A percentile compares a stretch with the other conserved stretches of the same genome.
Evolutionary conservation across 805 yeast species (phyloP).

Genomic region (Ascoidea tarda): DNA sequence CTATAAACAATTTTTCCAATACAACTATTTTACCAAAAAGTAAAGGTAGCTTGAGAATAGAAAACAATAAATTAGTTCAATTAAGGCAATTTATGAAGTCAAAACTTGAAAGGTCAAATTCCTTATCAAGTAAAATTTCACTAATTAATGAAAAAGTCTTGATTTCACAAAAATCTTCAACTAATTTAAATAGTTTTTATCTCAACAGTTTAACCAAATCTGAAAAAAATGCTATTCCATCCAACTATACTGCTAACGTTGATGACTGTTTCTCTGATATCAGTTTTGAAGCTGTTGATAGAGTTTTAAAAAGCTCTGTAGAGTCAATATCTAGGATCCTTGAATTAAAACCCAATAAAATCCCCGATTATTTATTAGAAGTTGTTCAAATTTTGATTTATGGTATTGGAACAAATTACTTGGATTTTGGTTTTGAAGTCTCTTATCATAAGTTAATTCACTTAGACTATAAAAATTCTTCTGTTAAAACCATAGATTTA

Average conservation of each 20-base stretch:
- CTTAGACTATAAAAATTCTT: conserved; percentile 19
- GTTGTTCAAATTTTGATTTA: conserved; percentile 51
- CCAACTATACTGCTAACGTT: background rate
- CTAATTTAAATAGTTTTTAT: background rate
- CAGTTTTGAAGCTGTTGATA: conserved; percentile 37
- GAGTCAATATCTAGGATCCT: conserved; percentile 68
- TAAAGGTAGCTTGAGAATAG: conserved; percentile 12
- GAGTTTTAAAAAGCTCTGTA: conserved; percentile 51
- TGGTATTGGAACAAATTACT: conserved; percentile 60
- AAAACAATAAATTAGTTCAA: conserved; percentile 33
- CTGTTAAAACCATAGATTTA: conserved; percentile 23
- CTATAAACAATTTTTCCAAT: background rate
- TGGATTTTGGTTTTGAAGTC: conserved; percentile 63
- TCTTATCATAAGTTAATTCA: conserved; percentile 34
- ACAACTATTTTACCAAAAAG: background rate
- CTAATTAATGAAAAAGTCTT: conserved; percentile 8
- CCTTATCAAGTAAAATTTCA: conserved; percentile 20
- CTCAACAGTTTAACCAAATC: background rate
- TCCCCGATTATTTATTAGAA: conserved; percentile 49
- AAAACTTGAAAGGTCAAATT: conserved; percentile 24
- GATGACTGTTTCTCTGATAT: conserved; percentile 13
- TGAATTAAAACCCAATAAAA: conserved; percentile 52
- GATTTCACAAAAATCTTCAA: background rate
- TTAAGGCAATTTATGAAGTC: conserved; percentile 44
- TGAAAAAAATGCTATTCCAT: background rate